Evolutionary conservation across 345 rosid genomes (phyloP).

Genomic region (Gossypium bickii): DNA sequence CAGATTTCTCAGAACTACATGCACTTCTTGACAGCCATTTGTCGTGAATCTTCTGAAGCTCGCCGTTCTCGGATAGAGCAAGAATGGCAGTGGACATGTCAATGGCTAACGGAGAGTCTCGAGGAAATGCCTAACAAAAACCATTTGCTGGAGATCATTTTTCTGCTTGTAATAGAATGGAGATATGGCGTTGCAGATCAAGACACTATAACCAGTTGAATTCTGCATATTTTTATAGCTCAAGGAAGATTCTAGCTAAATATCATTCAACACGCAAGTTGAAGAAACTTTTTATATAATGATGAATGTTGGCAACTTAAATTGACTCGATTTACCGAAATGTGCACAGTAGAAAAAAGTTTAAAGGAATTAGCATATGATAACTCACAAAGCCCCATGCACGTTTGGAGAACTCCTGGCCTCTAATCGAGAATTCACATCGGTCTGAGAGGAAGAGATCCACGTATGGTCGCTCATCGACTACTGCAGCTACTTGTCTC

Average conservation of each 20-base stretch:
- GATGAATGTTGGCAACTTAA: not conserved
- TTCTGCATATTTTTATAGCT: not conserved
- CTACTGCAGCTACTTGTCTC: slow-evolving; percentile 78
- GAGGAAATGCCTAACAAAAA: slow-evolving; percentile 63
- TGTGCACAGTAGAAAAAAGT: not conserved
- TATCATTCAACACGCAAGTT: not conserved
- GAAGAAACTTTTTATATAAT: too few species aligned
- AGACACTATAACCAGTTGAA: not conserved
- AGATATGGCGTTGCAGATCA: not conserved
- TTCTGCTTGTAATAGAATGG: not conserved
- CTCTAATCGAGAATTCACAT: slow-evolving; percentile 71
- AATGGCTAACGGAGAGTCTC: slow-evolving; percentile 78
- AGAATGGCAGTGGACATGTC: slow-evolving; percentile 93
- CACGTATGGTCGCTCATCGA: slow-evolving; percentile 71
- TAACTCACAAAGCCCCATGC: slow-evolving; percentile 96
- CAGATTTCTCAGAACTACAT: slow-evolving; percentile 39
- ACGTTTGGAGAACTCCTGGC: slow-evolving; percentile 73
- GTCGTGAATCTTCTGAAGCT: slow-evolving; percentile 72
- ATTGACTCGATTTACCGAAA: not conserved
- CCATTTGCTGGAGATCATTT: not conserved
- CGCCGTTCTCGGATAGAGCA: slow-evolving; percentile 68
- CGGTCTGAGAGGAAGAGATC: slow-evolving; percentile 70
- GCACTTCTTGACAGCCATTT: slow-evolving; percentile 53
- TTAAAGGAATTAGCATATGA: not conserved
- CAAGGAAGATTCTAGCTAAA: slow-evolving; percentile 6